Evolutionary conservation across 192 early-diverging fungal genomes (phyloP), one percentile per base, ranked within the genome.

Genomic region (Backusella liffmaniae): DNA sequence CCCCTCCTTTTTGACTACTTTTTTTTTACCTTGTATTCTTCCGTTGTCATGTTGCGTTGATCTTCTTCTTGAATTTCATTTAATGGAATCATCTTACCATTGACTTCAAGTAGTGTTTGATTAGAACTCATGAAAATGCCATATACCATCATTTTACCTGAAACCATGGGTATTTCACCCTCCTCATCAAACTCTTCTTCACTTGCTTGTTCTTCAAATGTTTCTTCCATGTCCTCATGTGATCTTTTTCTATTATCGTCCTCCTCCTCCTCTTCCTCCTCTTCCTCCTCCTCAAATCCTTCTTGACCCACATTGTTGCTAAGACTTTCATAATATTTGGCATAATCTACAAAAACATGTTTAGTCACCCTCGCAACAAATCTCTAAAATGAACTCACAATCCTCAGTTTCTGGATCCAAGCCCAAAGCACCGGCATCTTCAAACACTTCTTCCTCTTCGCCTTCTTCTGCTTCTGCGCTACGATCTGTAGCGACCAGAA

Each of bases 41-140:
- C 88, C 0, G 86, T 81, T 2, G 88, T 84, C 88, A 89, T 89
- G 26, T 84, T 73, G 8, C 68, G 70, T 59, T 85, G 88, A 74
- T 88, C 82, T 4, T 89, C 88, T 70, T 88, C 86, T 1, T 84
- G 84, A 16, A 89, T 80, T 41, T 87, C 86, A 73, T 86, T 74
- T 32, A 89, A 68, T 12, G 85, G 82, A 16, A 87, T 80, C 72
- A 81, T 76, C 18, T 80, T 74, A 37, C 86, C 85, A 77, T 78
- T 83, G 1, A 82, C 84, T 82, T 13, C 30, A 41, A 5, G 37
- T 39, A n/a, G 30, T 32, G 32, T 32, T 32, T 32, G 32, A 32
- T 32, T 32, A 32, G 32, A 32, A 32, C 32, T 3, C 2, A 32
- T 32, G 32, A 32, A 3, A 3, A 26, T 26, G 26, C 3, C 2